A percentile compares a stretch with the other conserved stretches of the same genome.
These are phyloP conservation scores for Meira miltonrushii DNA, from an alignment of 1,284 basidiomycete genomes.

Conservation along the genomic window DNA sequence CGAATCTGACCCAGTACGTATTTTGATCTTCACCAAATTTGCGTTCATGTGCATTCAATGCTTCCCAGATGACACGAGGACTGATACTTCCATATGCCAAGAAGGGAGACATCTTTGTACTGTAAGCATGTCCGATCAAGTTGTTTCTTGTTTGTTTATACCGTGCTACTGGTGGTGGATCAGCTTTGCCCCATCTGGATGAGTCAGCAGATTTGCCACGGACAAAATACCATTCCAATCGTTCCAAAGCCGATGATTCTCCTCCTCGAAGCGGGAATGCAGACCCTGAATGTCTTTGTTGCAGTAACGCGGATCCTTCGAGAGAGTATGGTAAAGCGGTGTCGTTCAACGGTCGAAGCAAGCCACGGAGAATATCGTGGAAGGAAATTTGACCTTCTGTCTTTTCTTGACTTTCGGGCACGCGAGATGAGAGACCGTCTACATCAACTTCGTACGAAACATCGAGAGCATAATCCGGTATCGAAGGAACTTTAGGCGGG, in stretches of 20 bases:
- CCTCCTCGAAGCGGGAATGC: slow-evolving; percentile 45
- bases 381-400: slow-evolving; percentile 41
- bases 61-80: slow-evolving; percentile 55
- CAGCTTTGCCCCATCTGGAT: slow-evolving; percentile 33
- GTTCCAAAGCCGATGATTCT: slow-evolving; percentile 41
- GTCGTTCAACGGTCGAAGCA: slow-evolving; percentile 41
- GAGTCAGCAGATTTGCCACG: slow-evolving; percentile 43
- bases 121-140: slow-evolving; percentile 58
- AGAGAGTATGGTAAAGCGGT: slow-evolving; percentile 28
- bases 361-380: slow-evolving; percentile 42
- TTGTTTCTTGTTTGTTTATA: slow-evolving; percentile 62
- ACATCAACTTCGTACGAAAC: slow-evolving; percentile 47
- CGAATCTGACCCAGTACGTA: slow-evolving; percentile 58
- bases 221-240: slow-evolving; percentile 48
- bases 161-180: slow-evolving; percentile 51
- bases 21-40: slow-evolving; percentile 53
- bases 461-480: slow-evolving; percentile 39
- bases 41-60: slow-evolving; percentile 52
- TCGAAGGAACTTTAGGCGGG: slow-evolving; percentile 26
- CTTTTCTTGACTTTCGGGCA: slow-evolving; percentile 28
- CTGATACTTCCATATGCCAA: slow-evolving; percentile 58
- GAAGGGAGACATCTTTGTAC: slow-evolving; percentile 59
- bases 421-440: slow-evolving; percentile 31
- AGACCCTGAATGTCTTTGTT: slow-evolving; percentile 42
- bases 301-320: slow-evolving; percentile 32